phyloP scores from a whole-genome alignment of 2,329 filamentous ascomycete species.

The Didymella glomerata region DNA sequence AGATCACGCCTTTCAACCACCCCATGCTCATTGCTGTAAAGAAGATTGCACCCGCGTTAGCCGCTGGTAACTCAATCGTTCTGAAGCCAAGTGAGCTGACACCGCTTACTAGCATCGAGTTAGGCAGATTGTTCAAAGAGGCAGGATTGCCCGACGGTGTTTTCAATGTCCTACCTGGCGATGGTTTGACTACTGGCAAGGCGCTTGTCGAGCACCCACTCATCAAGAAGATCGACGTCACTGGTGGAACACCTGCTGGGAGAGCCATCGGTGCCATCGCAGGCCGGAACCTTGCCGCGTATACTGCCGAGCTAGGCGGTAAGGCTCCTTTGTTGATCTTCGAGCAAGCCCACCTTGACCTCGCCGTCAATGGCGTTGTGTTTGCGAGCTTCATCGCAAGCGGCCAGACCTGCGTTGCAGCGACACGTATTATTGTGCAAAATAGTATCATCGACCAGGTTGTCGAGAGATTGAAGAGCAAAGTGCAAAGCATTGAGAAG shows the following conservation, averaged over 20 bases:
- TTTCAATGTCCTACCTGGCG: conserved; percentile 47
- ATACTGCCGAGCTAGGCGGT: conserved; percentile 50
- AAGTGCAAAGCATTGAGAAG: conserved; percentile 60
- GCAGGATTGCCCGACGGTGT: conserved; percentile 51
- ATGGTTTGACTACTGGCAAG: conserved; percentile 47
- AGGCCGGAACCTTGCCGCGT: conserved; percentile 46
- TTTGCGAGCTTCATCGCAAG: conserved; percentile 61
- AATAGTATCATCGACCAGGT: conserved; percentile 53
- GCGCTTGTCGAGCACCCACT: conserved; percentile 48
- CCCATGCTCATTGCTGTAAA: conserved; percentile 53
- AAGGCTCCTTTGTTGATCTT: conserved; percentile 52
- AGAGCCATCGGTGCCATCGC: conserved; percentile 50
- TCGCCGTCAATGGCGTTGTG: conserved; percentile 50
- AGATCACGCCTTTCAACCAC: conserved; percentile 53
- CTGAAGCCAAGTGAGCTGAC: conserved; percentile 52
- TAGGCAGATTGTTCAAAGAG: conserved; percentile 50
- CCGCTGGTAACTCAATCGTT: conserved; percentile 48
- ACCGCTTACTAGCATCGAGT: conserved; percentile 47
- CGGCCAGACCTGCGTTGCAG: conserved; percentile 65
- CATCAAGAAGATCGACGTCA: conserved; percentile 52
- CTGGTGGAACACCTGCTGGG: conserved; percentile 50
- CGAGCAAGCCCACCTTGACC: conserved; percentile 47
- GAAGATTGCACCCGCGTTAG: conserved; percentile 51
- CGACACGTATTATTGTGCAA: conserved; percentile 63
- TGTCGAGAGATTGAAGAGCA: conserved; percentile 52